A percentile compares a stretch with the other conserved stretches of the same genome.
phyloP scores from a whole-genome alignment of 352 stramenopile genomes.

The Pythium sp. region DNA sequence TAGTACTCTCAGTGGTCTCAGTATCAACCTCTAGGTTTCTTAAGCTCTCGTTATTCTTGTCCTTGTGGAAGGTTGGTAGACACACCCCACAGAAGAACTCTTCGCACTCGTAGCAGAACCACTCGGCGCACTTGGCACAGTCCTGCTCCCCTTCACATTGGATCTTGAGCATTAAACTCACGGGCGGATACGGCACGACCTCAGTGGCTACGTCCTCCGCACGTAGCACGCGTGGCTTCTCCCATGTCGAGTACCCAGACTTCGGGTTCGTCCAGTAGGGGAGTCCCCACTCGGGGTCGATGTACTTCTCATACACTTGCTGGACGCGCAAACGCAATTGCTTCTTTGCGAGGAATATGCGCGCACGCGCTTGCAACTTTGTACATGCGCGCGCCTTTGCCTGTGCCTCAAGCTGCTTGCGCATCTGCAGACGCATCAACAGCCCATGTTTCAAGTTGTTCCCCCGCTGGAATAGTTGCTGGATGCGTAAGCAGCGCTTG shows the following conservation, averaged over 20 bases:
- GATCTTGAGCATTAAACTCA: slow-evolving; percentile 36
- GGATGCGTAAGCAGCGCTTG: slow-evolving; percentile 25
- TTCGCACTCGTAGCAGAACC: slow-evolving; percentile 56
- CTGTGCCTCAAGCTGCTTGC: slow-evolving; percentile 18
- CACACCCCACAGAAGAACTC: slow-evolving; percentile 55
- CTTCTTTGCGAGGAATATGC: slow-evolving; percentile 32
- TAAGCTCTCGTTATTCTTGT: slow-evolving; percentile 14
- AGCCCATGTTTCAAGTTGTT: slow-evolving; percentile 25
- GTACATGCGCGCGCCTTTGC: slow-evolving; percentile 23
- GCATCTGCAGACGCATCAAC: slow-evolving; percentile 21
- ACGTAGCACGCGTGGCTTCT: slow-evolving; percentile 45
- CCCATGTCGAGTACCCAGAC: slow-evolving; percentile 68
- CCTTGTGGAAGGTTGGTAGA: slow-evolving; percentile 37
- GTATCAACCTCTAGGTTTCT: background rate
- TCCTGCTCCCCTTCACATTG: slow-evolving; percentile 37
- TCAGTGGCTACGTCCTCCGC: slow-evolving; percentile 53
- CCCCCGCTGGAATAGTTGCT: slow-evolving; percentile 30
- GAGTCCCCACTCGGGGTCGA: slow-evolving; percentile 55
- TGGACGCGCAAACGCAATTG: slow-evolving; percentile 32
- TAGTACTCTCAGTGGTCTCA: background rate
- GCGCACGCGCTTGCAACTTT: slow-evolving; percentile 31
- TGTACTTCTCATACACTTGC: slow-evolving; percentile 64
- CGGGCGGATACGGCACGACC: slow-evolving; percentile 42
- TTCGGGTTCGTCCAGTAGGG: slow-evolving; percentile 75
- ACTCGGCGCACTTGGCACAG: slow-evolving; percentile 59